Evolutionary conservation across 192 early-diverging fungal genomes (phyloP).

Genomic region (Anaeromyces robustus): DNA sequence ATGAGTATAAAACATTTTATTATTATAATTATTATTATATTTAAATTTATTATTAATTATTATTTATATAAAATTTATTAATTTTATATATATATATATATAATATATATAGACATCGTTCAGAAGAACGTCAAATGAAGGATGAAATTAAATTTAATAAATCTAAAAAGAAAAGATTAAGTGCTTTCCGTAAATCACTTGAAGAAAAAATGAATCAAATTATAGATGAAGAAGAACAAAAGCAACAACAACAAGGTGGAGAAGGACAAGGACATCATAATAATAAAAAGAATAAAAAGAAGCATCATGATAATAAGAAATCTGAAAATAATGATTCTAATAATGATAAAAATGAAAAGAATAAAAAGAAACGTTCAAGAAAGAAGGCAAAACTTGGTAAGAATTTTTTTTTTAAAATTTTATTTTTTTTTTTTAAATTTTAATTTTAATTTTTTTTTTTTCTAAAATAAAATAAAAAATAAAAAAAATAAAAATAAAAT

Average conservation of each 20-base stretch:
- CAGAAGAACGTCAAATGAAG: conserved; percentile 24
- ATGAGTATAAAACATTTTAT: background rate
- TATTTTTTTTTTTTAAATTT: too few species aligned
- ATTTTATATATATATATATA: background rate
- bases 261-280: background rate
- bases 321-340: background rate
- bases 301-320: background rate
- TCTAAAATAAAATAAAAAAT: too few species aligned
- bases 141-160: conserved; percentile 22
- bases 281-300: background rate
- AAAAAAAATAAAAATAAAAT: too few species aligned
- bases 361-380: background rate
- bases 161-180: conserved; percentile 30
- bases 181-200: conserved; percentile 6
- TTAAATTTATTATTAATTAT: background rate
- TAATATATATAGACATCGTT: conserved; percentile 25
- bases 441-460: too few species aligned
- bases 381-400: background rate
- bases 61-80: background rate
- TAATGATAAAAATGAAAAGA: too few species aligned
- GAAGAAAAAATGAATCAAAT: conserved; percentile 1
- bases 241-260: conserved; percentile 12
- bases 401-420: too few species aligned
- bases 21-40: background rate
- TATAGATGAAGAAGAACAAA: conserved; percentile 6